phyloP scores from a whole-genome alignment of 208 protist species.

The Leishmania guyanensis region DNA sequence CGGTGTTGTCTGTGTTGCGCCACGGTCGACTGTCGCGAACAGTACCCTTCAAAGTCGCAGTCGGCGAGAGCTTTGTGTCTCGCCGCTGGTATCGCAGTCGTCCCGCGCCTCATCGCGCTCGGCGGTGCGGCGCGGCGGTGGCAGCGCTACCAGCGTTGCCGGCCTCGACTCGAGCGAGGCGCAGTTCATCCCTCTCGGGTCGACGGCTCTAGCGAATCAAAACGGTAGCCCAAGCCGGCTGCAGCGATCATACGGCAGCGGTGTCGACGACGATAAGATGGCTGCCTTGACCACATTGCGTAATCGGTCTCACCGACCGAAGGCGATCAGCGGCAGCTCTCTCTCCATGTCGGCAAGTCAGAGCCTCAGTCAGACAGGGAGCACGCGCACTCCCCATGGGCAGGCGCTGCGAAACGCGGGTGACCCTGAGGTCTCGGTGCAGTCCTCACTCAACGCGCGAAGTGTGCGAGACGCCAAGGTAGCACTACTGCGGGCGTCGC shows the following conservation, averaged over 20 bases:
- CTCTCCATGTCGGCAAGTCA: constrained; percentile 27
- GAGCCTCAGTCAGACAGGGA: constrained; percentile 2
- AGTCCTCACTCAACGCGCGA: constrained; percentile 2
- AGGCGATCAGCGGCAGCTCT: constrained; percentile 9
- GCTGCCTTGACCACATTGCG: constrained; percentile 3
- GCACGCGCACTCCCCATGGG: constrained; percentile 14
- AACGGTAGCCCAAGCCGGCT: constrained; percentile 18
- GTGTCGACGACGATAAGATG: neutral
- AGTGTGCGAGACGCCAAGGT: constrained; percentile 35
- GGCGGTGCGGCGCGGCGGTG: constrained; percentile 6
- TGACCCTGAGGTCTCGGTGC: neutral
- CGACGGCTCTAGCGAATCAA: neutral
- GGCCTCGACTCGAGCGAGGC: constrained; percentile 12
- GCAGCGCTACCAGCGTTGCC: neutral
- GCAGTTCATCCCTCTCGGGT: constrained; percentile 27
- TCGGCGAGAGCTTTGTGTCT: constrained; percentile 13
- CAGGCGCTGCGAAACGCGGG: constrained; percentile 3
- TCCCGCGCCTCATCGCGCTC: constrained; percentile 6
- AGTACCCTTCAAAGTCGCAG: constrained; percentile 7
- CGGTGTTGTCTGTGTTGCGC: neutral
- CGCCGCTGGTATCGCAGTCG: constrained; percentile 15
- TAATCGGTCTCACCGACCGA: neutral
- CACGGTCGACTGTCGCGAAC: neutral
- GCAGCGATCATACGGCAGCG: constrained; percentile 15
- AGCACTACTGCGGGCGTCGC: constrained; percentile 25